Conservation (phyloP, 768 basidiomycete species). For the Pleurotus sapidus region DNA sequence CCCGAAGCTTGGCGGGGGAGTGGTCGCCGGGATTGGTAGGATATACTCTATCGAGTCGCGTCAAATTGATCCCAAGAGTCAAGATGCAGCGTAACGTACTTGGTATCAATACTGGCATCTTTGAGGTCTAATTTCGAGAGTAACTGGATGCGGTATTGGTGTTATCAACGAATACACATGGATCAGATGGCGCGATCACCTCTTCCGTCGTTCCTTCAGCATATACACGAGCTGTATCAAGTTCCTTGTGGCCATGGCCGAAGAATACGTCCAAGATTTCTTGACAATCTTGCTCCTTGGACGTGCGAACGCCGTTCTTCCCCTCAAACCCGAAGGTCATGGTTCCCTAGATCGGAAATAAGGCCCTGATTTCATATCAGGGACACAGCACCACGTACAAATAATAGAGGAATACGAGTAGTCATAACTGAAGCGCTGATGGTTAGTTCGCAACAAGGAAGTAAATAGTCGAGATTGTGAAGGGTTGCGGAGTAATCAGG, state of each 20-base stretch:
- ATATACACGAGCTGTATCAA: conserved; percentile 50
- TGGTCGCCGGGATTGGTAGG: conserved; percentile 41
- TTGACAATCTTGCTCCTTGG: conserved; percentile 32
- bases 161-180: conserved; percentile 10
- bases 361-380: neutral
- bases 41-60: conserved; percentile 28
- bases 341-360: conserved; percentile 33
- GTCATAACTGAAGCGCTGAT: neutral
- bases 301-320: conserved; percentile 36
- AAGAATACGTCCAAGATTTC: conserved; percentile 44
- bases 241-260: conserved; percentile 35
- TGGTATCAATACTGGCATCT: conserved; percentile 44
- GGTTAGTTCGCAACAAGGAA: neutral
- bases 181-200: conserved; percentile 18
- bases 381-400: conserved; percentile 17
- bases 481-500: neutral
- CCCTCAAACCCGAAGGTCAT: conserved; percentile 43
- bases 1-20: conserved; percentile 30
- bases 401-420: conserved; percentile 37
- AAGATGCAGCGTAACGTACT: conserved; percentile 24
- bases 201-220: conserved; percentile 47
- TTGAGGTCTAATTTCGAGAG: conserved; percentile 38
- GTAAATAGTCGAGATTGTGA: neutral
- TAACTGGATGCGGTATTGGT: conserved; percentile 14
- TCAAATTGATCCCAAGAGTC: no score